These are phyloP conservation scores for Lablab purpureus DNA, from an alignment of 306 rosid species.

Conservation along the genomic window DNA sequence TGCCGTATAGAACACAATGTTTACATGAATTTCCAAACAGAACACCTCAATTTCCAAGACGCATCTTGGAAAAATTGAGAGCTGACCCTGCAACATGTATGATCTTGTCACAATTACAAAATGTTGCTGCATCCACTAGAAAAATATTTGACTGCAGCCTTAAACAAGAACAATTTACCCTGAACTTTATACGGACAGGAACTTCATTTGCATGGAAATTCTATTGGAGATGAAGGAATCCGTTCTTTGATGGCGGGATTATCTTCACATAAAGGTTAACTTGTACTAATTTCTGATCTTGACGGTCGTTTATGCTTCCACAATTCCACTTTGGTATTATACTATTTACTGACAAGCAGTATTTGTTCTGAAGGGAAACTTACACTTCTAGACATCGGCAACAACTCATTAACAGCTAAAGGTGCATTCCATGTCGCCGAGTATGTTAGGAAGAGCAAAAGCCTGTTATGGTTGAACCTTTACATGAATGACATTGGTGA, in stretches of 20 bases:
- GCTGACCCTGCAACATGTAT: slow-evolving; percentile 24
- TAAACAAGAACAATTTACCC: slow-evolving; percentile 40
- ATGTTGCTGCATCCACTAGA: slow-evolving; percentile 28
- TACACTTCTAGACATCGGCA: slow-evolving; percentile 80
- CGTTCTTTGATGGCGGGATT: slow-evolving; percentile 82
- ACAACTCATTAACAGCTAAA: slow-evolving; percentile 85
- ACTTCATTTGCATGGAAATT: slow-evolving; percentile 94
- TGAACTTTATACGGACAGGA: slow-evolving; percentile 63
- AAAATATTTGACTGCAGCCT: slow-evolving; percentile 38
- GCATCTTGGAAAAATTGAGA: slow-evolving; percentile 15
- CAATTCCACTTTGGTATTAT: slow-evolving; percentile 15
- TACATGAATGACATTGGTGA: slow-evolving; percentile 98
- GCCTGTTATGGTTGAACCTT: slow-evolving; percentile 78
- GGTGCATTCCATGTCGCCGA: slow-evolving; percentile 90
- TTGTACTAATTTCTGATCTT: slow-evolving; percentile 40
- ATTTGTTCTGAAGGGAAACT: slow-evolving; percentile 74
- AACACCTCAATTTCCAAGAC: slow-evolving; percentile 21
- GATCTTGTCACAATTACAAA: slow-evolving; percentile 16
- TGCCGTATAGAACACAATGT: slow-evolving; percentile 7
- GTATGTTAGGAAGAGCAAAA: slow-evolving; percentile 75
- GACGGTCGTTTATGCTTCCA: slow-evolving; percentile 23
- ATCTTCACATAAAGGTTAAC: slow-evolving; percentile 76
- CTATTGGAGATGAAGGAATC: slow-evolving; percentile 94
- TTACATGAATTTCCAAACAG: neutral
- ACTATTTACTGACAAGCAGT: slow-evolving; percentile 46